These are phyloP conservation scores for Lathyrus tuberosus DNA, from an alignment of 306 rosid genomes.

Conservation along the genomic window DNA sequence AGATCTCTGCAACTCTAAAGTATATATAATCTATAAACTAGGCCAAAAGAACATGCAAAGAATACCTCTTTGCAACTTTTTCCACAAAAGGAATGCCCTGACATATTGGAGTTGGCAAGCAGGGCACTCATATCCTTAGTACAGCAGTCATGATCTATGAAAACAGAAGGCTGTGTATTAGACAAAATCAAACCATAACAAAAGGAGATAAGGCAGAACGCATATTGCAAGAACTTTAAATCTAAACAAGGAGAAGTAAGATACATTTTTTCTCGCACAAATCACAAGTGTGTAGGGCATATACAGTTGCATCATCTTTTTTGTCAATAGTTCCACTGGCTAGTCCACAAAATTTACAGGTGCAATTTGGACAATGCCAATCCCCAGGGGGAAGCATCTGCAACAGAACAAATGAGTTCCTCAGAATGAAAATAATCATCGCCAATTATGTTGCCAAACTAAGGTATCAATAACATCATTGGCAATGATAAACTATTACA, in stretches of 20 bases:
- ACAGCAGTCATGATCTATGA: conserved; percentile 73
- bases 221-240: conserved; percentile 32
- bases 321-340: conserved; percentile 50
- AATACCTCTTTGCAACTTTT: conserved; percentile 89
- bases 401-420: conserved; percentile 40
- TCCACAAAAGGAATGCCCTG: conserved; percentile 65
- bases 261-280: conserved; percentile 94
- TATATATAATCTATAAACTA: conserved; percentile 38
- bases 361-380: conserved; percentile 96
- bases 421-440: conserved; percentile 32
- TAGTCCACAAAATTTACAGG: conserved; percentile 80
- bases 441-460: conserved; percentile 25
- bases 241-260: conserved; percentile 34
- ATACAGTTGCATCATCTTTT: conserved; percentile 40
- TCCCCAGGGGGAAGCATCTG: conserved; percentile 96
- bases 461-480: conserved; percentile 28
- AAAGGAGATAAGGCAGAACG: conserved; percentile 7
- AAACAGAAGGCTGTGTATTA: conserved; percentile 36
- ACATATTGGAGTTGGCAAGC: conserved; percentile 42
- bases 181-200: conserved; percentile 36
- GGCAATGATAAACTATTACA: conserved; percentile 1
- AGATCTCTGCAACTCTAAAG: conserved; percentile 18
- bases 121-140: conserved; percentile 51
- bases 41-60: conserved; percentile 47
- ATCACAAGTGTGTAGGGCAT: conserved; percentile 57